Conservation (phyloP, 2,329 filamentous ascomycete species). For the Sclerotinia borealis region DNA sequence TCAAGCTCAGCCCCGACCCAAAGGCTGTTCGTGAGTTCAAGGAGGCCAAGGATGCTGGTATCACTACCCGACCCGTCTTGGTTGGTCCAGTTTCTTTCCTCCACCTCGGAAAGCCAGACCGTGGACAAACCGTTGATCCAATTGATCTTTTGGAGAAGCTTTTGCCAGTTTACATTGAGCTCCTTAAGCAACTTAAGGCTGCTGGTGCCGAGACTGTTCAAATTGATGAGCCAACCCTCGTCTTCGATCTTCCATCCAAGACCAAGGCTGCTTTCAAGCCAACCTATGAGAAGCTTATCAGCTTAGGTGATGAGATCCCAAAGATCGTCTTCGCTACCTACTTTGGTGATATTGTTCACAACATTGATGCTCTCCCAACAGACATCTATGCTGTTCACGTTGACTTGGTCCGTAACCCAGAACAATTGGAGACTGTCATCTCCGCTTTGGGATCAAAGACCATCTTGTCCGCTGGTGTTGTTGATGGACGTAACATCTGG, state of each 20-base stretch:
- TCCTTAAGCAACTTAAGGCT: constrained; percentile 87
- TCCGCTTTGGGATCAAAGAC: constrained; percentile 81
- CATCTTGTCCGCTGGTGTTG: constrained; percentile 88
- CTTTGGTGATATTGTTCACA: constrained; percentile 99
- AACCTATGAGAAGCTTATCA: constrained; percentile 81
- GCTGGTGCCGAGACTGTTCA: constrained; percentile 95
- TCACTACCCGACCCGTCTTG: constrained; percentile 86
- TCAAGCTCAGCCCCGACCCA: constrained; percentile 79
- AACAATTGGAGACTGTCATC: constrained; percentile 86
- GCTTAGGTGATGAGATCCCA: constrained; percentile 73
- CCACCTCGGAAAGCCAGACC: constrained; percentile 95
- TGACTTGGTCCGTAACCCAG: constrained; percentile 95
- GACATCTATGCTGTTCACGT: constrained; percentile 82
- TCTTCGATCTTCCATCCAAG: constrained; percentile 86
- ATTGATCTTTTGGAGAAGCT: constrained; percentile 93
- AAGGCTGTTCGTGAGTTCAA: constrained; percentile 94
- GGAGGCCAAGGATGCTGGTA: constrained; percentile 96
- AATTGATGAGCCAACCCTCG: constrained; percentile 95
- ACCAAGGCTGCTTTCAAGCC: constrained; percentile 97
- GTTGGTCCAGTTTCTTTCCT: constrained; percentile 97
- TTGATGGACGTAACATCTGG: constrained; percentile 99
- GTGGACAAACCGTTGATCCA: constrained; percentile 85
- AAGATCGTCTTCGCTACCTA: constrained; percentile 91
- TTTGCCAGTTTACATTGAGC: constrained; percentile 87
- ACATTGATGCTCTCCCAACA: constrained; percentile 82